Conservation (phyloP, 805 yeast genomes). For the Pichia membranifaciens region DNA sequence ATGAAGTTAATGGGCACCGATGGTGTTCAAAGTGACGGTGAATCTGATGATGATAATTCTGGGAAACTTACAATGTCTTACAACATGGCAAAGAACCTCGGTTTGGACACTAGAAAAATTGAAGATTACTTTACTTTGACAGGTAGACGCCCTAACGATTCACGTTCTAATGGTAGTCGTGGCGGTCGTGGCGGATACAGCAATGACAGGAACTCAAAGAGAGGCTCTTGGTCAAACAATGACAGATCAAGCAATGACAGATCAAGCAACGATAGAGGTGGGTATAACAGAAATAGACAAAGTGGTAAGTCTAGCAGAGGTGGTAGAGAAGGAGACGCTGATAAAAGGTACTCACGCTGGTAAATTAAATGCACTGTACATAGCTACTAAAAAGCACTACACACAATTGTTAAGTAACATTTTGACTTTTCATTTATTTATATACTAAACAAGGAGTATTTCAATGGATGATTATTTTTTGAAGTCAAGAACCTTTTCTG, state of each 20-base stretch:
- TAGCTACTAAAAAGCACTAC: no score
- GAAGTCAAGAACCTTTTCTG: no score
- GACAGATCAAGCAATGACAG: conserved; percentile 10
- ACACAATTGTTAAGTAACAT: no score
- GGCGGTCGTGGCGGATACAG: conserved; percentile 5
- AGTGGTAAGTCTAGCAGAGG: conserved; percentile 3
- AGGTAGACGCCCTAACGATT: conserved; percentile 21
- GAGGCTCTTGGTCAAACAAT: conserved; percentile 11
- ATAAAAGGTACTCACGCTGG: conserved; percentile 10
- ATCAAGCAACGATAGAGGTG: conserved; percentile 9
- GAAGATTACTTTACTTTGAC: conserved; percentile 29
- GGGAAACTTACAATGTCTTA: conserved; percentile 11
- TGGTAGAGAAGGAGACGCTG: conserved; percentile 5
- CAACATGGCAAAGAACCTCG: conserved; percentile 23
- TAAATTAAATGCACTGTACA: conserved; percentile 6
- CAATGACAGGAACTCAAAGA: conserved; percentile 12
- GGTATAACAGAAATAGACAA: conserved; percentile 6
- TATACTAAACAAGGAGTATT: no score
- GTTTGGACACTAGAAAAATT: conserved; percentile 22
- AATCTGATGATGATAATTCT: conserved; percentile 7
- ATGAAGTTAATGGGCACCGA: conserved; percentile 21
- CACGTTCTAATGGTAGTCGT: neutral
- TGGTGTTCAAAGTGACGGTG: conserved; percentile 6
- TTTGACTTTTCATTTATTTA: no score
- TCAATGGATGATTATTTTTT: no score